Evolutionary conservation across 1,284 basidiomycete species (phyloP), one percentile per base, ranked within the genome.

Genomic region (Malassezia brasiliensis): DNA sequence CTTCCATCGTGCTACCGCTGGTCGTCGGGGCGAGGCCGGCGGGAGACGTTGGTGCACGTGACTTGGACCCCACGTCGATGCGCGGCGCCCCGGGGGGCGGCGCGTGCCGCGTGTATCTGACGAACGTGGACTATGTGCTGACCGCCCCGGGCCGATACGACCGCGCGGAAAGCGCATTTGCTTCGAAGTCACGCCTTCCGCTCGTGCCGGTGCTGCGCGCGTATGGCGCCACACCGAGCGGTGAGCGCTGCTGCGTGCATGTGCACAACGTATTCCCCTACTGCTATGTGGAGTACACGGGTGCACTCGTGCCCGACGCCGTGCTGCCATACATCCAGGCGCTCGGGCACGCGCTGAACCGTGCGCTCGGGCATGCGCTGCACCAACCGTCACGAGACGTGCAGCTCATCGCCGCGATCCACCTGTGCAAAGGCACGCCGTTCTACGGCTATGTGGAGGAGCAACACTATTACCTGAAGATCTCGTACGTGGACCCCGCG

Each of bases 391-490:
- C 28, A 4, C 45, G 44, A 57, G 66, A n/a, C 50, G 60, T 30
- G 41, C 45, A 62, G 35, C 63, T 63, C 53, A 62, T 74, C 36
- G 69, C 61, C 9, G 68, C 72, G 12, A 83, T 96, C 45, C 77
- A 90, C 49, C 80, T 93, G 35, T 88, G 91, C 66, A 96, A 96
- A 77, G 93, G 90, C n/a, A 78, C 88, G 20, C 86, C 87, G 64
- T 96, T 96, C 75, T 98, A 96, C 76, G 93, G 93, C 8, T 96
- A 91, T 75, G 87, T 91, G 72, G 79, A 86, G 17, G 83, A 84
- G 25, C 87, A 89, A 69, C 80, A 81, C 10, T 90, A 90, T 28
- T 98, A 88, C 76, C 82, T 98, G 76, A 96, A 96, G 76, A 82
- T 98, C 47, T 79, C 83, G 62, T 78, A 91, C 53, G 79, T 80